Evolutionary conservation across 257 asterid species (phyloP), one percentile per base, ranked within the genome.

Genomic region (Oldenlandia corymbosa): DNA sequence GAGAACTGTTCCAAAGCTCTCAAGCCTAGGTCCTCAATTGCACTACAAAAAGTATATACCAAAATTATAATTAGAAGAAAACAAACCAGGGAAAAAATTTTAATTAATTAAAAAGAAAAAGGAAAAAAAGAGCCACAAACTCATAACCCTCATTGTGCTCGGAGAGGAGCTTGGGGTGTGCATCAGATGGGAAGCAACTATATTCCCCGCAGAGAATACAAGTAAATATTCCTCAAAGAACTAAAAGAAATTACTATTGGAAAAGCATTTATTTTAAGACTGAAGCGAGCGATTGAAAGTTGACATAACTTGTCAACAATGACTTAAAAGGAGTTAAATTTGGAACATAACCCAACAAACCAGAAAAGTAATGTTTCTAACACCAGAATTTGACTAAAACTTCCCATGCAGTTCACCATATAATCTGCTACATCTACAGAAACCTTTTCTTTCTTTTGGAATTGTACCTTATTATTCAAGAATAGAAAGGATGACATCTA

Each of bases 21-120:
- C 72, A 80, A 70, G 60, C 94, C 96, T 73, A 89, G 71, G 76
- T 83, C 96, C 59, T 84, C 96, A 72, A 87, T 85, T 68, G 87
- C 71, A 83, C 99, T 93, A 85, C 72, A 75, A 85, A 69, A 67
- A 73, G 68, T 71, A 66, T 48, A n/a, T 64, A 53, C 26, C 34
- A 8, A 55, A 27, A 68, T 71, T 65, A 73, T 48, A 43, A 65
- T 59, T 32, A 58, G 23, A 52, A 49, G n/a, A n/a, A 68, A 30
- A 62, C 41, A 56, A 56, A 56, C 8, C 30, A 17, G 12, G 17
- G 32, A 30, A 10, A 58, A 34, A 34, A 4, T 34, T 34, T 34
- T 34, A 9, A n/a, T n/a, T n/a, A n/a, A n/a, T n/a, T n/a, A n/a
- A n/a, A n/a, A n/a, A n/a, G n/a, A n/a, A n/a, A n/a, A n/a, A n/a